Base-by-base conservation (phyloP, 352 stramenopile genomes). In the Phytophthora idaei region DNA sequence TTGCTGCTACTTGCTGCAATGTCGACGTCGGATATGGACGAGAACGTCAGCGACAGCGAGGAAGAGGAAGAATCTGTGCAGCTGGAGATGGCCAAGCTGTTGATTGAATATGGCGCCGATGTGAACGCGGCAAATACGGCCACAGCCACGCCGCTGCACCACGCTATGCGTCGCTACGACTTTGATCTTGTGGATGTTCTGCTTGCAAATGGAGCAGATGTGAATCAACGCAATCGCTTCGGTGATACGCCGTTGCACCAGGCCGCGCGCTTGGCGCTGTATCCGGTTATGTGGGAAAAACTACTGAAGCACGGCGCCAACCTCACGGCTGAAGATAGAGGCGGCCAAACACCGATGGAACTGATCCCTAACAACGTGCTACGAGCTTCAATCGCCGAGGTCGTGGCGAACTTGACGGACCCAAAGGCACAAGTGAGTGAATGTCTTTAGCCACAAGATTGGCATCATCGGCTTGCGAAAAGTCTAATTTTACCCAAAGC, bases 191-290 rank as follows among this genome's bases (percentile, higher is more conserved):
- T 78, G 62, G 67, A 76, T 25, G 37, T 73, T 44, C 44, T 78
- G 28, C 61, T 78, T 21, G 62, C 46, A 10, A 59, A 70, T n/a
- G 71, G 71, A 3, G 67, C 67, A 1, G 62, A 76, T 31, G 67
- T 71, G 39, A 78, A 76, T 57, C 52, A 67, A 27, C 51, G 59
- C 50, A 79, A 76, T 41, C 48, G 54, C 9, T 79, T 76, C 27
- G 71, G 71, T 11, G 71, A 79, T 62, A 68, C 71, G 9, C 71
- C 71, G 10, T 52, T 79, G 48, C 71, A 78, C 28, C 71, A 78
- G 21, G 66, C 66, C 3, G 71, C 66, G 4, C 66, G 66, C 14
- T 48, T 78, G 29, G 71, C 71, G 4, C 55, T 78, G 8, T 64
- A 62, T 34, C 66, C 71, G 12, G 41, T 58, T n/a, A 74, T 75